Evolutionary conservation across 1,284 basidiomycete genomes (phyloP).

Genomic region (Leccinum subrobustum): DNA sequence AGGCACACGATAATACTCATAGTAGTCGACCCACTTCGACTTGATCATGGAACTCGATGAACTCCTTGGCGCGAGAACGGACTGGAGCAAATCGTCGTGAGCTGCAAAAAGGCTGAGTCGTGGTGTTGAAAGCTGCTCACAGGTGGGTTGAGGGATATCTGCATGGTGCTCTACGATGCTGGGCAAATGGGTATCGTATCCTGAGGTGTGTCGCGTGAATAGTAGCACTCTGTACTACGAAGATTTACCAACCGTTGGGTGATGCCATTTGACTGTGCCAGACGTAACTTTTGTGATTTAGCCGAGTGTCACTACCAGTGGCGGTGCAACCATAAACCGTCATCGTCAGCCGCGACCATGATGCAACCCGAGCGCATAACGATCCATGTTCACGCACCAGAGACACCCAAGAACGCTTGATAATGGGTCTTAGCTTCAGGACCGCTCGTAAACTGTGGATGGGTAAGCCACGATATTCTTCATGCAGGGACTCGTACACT

Average conservation of each 20-base stretch:
- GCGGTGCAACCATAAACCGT: conserved; percentile 16
- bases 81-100: conserved; percentile 30
- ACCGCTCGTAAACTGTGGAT: conserved; percentile 33
- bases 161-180: conserved; percentile 4
- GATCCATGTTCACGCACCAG: background rate
- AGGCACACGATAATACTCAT: conserved; percentile 2
- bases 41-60: conserved; percentile 81
- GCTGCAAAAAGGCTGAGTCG: background rate
- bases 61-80: conserved; percentile 61
- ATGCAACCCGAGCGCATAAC: background rate
- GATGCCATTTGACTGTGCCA: conserved; percentile 12
- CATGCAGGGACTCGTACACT: background rate
- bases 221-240: background rate
- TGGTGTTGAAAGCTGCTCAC: conserved; percentile 16
- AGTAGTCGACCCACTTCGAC: conserved; percentile 48
- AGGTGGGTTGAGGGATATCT: conserved; percentile 2
- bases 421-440: conserved; percentile 32
- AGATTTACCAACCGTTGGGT: conserved; percentile 10
- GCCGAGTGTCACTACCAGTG: conserved; percentile 9
- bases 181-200: conserved; percentile 1
- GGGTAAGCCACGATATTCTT: conserved; percentile 23
- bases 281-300: background rate
- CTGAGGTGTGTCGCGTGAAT: conserved; percentile 6
- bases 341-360: conserved; percentile 17
- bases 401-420: background rate